These are phyloP conservation scores for Trametes punicea DNA, from an alignment of 768 basidiomycete genomes.

Conservation along the genomic window DNA sequence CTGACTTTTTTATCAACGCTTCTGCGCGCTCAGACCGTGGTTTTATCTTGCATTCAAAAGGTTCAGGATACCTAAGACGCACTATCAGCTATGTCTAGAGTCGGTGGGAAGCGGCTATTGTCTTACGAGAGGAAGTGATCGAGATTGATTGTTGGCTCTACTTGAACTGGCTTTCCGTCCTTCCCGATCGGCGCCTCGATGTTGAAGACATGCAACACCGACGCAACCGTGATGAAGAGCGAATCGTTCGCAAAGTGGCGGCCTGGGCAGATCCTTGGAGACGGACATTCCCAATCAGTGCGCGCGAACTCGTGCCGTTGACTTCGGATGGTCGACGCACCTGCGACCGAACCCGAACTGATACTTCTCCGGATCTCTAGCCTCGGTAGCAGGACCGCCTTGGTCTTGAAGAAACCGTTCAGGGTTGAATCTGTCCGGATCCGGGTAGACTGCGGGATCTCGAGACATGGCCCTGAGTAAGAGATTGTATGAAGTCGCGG, in stretches of 20 bases:
- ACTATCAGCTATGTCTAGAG: background rate
- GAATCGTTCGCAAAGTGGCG: background rate
- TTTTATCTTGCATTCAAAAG: slow-evolving; percentile 1
- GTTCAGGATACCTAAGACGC: background rate
- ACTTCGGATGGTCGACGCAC: background rate
- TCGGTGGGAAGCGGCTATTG: background rate
- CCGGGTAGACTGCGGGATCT: slow-evolving; percentile 20
- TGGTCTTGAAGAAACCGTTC: slow-evolving; percentile 14
- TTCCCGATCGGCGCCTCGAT: background rate
- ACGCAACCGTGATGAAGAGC: slow-evolving; percentile 11
- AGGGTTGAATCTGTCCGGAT: slow-evolving; percentile 24
- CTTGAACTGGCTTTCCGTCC: background rate
- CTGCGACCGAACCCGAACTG: slow-evolving; percentile 9
- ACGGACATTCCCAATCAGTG: background rate
- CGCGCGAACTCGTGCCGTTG: background rate
- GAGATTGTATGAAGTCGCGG: no score
- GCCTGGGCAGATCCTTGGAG: slow-evolving; percentile 7
- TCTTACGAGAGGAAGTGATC: slow-evolving; percentile 1
- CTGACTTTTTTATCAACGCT: background rate
- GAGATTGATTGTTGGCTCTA: background rate
- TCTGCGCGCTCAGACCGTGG: background rate
- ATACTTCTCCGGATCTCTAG: background rate
- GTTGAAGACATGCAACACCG: slow-evolving; percentile 4
- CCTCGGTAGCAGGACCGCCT: background rate
- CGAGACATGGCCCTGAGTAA: slow-evolving; percentile 23